Conservation (phyloP, 2,329 filamentous ascomycete species). For the Penicillium brasilianum region DNA sequence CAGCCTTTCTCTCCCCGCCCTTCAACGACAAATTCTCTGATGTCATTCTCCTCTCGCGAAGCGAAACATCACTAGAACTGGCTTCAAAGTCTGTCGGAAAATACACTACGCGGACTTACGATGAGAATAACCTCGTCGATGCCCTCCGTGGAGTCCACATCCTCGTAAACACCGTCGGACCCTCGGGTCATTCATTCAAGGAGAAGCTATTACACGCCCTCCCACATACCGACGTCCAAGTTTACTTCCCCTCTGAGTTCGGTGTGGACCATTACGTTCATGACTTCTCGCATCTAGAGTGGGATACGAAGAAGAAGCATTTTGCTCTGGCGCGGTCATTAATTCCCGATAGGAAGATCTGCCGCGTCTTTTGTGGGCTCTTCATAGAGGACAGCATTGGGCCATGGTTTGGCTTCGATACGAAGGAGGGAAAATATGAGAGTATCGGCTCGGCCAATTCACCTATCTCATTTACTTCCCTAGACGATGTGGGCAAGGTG, state of each 20-base stretch:
- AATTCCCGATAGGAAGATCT: slow-evolving; percentile 3
- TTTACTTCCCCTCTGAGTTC: slow-evolving; percentile 17
- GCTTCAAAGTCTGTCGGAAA: neutral
- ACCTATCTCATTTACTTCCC: slow-evolving; percentile 5
- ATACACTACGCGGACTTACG: neutral
- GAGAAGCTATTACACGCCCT: neutral
- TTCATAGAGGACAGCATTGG: slow-evolving; percentile 9
- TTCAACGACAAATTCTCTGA: slow-evolving; percentile 3
- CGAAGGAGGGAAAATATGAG: neutral
- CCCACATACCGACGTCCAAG: neutral
- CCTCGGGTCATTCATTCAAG: neutral
- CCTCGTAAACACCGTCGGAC: neutral
- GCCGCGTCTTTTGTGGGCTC: slow-evolving; percentile 5
- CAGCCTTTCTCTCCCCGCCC: slow-evolving; percentile 24
- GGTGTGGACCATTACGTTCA: slow-evolving; percentile 28
- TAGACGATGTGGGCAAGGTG: neutral
- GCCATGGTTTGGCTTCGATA: slow-evolving; percentile 1
- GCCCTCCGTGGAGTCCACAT: neutral
- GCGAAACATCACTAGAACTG: neutral
- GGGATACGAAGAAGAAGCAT: slow-evolving; percentile 9
- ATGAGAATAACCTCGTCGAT: neutral
- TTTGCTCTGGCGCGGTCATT: slow-evolving; percentile 2
- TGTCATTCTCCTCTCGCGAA: neutral
- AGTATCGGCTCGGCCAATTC: neutral
- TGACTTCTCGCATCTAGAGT: slow-evolving; percentile 7